These are phyloP conservation scores for Helminthosporium solani DNA, from an alignment of 2,329 filamentous ascomycete species.

Conservation along the genomic window DNA sequence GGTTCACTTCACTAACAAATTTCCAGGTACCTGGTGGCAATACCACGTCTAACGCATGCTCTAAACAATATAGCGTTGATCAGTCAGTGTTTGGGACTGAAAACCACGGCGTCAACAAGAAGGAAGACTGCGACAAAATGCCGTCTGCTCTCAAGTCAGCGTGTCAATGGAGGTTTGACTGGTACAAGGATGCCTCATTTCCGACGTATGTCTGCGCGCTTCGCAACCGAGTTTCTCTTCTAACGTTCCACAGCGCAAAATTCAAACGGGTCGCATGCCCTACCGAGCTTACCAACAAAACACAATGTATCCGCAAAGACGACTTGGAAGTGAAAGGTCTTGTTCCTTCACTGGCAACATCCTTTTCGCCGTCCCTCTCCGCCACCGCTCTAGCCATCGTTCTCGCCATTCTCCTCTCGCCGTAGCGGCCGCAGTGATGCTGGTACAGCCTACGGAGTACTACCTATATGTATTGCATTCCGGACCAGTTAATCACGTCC, in stretches of 20 bases:
- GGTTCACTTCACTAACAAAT: conserved; percentile 11
- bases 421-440: conserved; percentile 26
- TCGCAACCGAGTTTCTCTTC: conserved; percentile 10
- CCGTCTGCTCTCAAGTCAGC: conserved; percentile 28
- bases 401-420: conserved; percentile 21
- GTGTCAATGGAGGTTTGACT: conserved; percentile 40
- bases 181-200: conserved; percentile 36
- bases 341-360: conserved; percentile 16
- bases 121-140: conserved; percentile 37
- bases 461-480: too few species aligned
- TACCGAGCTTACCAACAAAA: conserved; percentile 35
- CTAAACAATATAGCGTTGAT: conserved; percentile 33
- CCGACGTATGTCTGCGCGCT: conserved; percentile 28
- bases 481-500: conserved; percentile 20
- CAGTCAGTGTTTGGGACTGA: conserved; percentile 37
- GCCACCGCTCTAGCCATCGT: conserved; percentile 19
- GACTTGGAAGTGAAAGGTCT: conserved; percentile 24
- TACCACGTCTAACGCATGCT: conserved; percentile 38
- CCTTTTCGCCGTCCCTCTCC: conserved; percentile 13
- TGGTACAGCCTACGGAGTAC: conserved; percentile 26
- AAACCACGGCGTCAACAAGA: conserved; percentile 27
- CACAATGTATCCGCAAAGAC: conserved; percentile 36
- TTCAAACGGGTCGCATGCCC: conserved; percentile 42
- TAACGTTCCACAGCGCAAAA: conserved; percentile 35
- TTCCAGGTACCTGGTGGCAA: conserved; percentile 40